Evolutionary conservation across 805 yeast species (phyloP), one percentile per base, ranked within the genome.

Genomic region (Allodekkera sacchari): DNA sequence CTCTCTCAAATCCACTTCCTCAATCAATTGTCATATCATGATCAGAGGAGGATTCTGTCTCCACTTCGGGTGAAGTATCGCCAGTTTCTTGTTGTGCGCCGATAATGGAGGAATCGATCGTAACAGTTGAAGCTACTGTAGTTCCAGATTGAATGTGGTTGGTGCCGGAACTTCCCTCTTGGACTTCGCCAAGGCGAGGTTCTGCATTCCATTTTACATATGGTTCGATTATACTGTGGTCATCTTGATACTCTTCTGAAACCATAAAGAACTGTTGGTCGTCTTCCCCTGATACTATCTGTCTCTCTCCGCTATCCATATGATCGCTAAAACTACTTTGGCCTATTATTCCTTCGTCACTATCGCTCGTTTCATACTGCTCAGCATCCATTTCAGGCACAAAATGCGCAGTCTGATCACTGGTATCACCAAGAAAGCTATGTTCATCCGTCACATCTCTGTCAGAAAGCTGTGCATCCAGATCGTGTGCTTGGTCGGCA

Each of bases 381-480:
- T 51, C 51, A 19, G 54, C 64, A 25, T 44, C 20, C 35, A n/a
- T 30, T 28, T 19, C 6, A 23, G 5, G 16, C 22, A 17, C 29
- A 21, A n/a, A n/a, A n/a, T n/a, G n/a, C n/a, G n/a, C n/a, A n/a
- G n/a, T 23, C 18, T 35, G 29, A 11, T 26, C 32, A 4, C 16
- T 19, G 13, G 28, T 31, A n/a, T 18, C 32, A 15, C 24, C 28
- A 11, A 16, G 22, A n/a, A 30, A 27, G 14, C 34, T 21, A 12
- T 33, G 26, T 18, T 30, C 56, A 17, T 48, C 52, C 19, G 51
- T 61, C 13, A 56, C 57, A 30, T 61, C 66, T 20, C 63, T 64
- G 36, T 64, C 59, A 1, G 66, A 62, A 4, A 70, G 44, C 3
- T 61, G 60, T 5, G 65, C 74, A 49, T 74, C 79, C 28, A 67